These are phyloP conservation scores for Smithsoniella earleae DNA, from an alignment of 163 green algal species.

Conservation along the genomic window DNA sequence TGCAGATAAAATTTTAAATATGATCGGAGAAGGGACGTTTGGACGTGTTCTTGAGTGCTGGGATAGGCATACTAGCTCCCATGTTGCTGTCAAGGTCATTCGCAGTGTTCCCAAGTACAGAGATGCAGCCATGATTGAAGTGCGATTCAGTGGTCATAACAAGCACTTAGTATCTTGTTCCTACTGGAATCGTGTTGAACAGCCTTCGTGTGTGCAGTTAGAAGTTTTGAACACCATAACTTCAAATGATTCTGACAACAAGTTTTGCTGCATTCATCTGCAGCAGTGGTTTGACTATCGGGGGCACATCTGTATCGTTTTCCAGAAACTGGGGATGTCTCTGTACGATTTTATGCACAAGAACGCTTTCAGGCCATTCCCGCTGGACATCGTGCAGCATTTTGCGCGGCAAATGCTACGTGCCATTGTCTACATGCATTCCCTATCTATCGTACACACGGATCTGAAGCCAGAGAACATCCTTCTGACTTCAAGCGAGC, in stretches of 20 bases:
- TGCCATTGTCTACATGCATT: slow-evolving; percentile 80
- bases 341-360: slow-evolving; percentile 92
- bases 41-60: slow-evolving; percentile 95
- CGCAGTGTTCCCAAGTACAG: slow-evolving; percentile 91
- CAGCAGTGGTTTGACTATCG: slow-evolving; percentile 93
- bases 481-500: slow-evolving; percentile 61
- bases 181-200: background rate
- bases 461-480: slow-evolving; percentile 99
- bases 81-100: slow-evolving; percentile 96
- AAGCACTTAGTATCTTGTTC: background rate
- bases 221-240: slow-evolving; percentile 76
- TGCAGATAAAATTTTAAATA: slow-evolving; percentile 91
- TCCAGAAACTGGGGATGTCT: slow-evolving; percentile 86
- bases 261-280: slow-evolving; percentile 57
- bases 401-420: slow-evolving; percentile 85
- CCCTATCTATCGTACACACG: slow-evolving; percentile 84
- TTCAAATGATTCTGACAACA: slow-evolving; percentile 55
- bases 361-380: slow-evolving; percentile 74
- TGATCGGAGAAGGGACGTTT: slow-evolving; percentile 96
- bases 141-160: no score
- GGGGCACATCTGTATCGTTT: slow-evolving; percentile 97
- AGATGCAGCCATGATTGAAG: slow-evolving; percentile 95
- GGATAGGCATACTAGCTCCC: slow-evolving; percentile 76
- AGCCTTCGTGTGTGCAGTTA: slow-evolving; percentile 48
- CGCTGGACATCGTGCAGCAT: slow-evolving; percentile 58